Evolutionary conservation across 768 basidiomycete species (phyloP).

Genomic region (Rickenella mellea): DNA sequence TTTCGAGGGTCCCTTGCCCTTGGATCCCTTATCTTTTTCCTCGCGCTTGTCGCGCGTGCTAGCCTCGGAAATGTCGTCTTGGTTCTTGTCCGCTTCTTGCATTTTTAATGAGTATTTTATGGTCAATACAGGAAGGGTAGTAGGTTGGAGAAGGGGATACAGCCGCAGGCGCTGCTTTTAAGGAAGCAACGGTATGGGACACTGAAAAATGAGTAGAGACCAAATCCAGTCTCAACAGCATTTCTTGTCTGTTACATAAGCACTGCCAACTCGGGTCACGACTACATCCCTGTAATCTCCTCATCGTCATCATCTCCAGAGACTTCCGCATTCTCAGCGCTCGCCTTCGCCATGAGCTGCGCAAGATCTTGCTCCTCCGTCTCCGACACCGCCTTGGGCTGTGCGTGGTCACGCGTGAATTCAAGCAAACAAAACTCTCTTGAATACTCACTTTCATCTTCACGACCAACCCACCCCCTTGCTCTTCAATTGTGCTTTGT

Average conservation of each 20-base stretch:
- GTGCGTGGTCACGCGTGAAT: neutral
- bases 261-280: no score
- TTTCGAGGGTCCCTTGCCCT: neutral
- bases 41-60: neutral
- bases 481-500: conserved; percentile 70
- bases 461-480: conserved; percentile 79
- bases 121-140: no score
- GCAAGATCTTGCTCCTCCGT: conserved; percentile 96
- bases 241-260: no score
- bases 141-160: no score
- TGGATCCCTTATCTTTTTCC: neutral
- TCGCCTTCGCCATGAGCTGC: conserved; percentile 92
- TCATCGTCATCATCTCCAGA: conserved; percentile 91
- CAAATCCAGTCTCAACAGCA: no score
- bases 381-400: conserved; percentile 98
- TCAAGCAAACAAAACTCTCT: neutral
- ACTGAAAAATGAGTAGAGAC: no score
- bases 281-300: no score
- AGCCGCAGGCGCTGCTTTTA: no score
- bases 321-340: conserved; percentile 90
- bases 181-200: no score
- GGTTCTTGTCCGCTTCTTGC: no score
- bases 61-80: conserved; percentile 1
- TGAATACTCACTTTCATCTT: conserved; percentile 81
- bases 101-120: no score